phyloP scores from a whole-genome alignment of 2,329 filamentous ascomycete species.

The Nemania bipapillata region DNA sequence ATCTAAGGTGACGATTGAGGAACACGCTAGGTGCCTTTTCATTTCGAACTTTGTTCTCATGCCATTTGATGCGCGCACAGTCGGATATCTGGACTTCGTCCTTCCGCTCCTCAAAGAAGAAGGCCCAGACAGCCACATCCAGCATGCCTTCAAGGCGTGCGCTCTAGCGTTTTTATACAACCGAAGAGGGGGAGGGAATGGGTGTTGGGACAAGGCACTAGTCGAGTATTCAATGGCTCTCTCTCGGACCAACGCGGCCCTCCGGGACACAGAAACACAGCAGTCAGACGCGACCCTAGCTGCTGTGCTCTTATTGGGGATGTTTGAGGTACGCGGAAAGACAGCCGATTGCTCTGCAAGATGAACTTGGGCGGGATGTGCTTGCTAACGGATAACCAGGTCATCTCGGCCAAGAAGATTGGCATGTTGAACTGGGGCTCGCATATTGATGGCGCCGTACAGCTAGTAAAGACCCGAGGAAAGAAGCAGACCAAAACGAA shows the following conservation, averaged over 20 bases:
- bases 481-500: constrained; percentile 65
- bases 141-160: constrained; percentile 69
- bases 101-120: constrained; percentile 64
- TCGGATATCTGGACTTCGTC: constrained; percentile 70
- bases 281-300: constrained; percentile 68
- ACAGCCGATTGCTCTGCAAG: background rate
- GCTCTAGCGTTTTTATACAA: constrained; percentile 68
- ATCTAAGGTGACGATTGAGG: constrained; percentile 62
- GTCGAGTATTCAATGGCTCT: constrained; percentile 66
- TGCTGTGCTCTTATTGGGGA: constrained; percentile 67
- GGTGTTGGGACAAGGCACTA: constrained; percentile 58
- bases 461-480: constrained; percentile 68
- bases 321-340: constrained; percentile 63
- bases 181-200: constrained; percentile 53
- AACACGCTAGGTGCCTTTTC: constrained; percentile 69
- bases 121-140: constrained; percentile 59
- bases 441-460: constrained; percentile 72
- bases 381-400: constrained; percentile 45
- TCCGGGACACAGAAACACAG: constrained; percentile 62
- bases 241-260: constrained; percentile 62
- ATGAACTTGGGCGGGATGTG: background rate
- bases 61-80: constrained; percentile 61
- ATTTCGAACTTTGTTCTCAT: constrained; percentile 69
- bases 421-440: constrained; percentile 70
- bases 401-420: constrained; percentile 65